Base-by-base conservation (phyloP, 75 land plant genomes). In the Pseudotsuga menziesii region DNA sequence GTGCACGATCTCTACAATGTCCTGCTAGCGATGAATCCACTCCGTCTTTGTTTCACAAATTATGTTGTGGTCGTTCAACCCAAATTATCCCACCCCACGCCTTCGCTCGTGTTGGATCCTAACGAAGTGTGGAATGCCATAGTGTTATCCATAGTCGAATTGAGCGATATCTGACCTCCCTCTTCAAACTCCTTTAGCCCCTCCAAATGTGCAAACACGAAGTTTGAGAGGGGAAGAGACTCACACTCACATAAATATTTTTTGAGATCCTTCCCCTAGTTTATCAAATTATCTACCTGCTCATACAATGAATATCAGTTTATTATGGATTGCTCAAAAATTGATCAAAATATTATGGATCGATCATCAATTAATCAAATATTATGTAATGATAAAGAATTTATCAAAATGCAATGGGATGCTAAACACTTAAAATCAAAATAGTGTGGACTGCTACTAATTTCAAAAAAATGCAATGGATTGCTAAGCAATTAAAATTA, bases 51-150 rank as follows among this genome's bases (percentile, higher is more conserved):
- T 58, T 56, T 74, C 75, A 74, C 75, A 56, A 74, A 74, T 55
- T 74, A 59, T 17, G 63, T 74, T 25, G 74, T 73, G 16, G 74
- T 57, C 17, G 74, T 73, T n/a, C 63, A 74, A n/a, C 56, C 35
- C 23, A 74, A 23, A 5, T 1, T 74, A 12, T 23, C 17, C 9
- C 59, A 48, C 6, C 62, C 75, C 35, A 56, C 59, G 32, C 56
- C 58, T 16, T n/a, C 75, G 36, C 75, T 55, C 27, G n/a, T 32
- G 16, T 59, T 56, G 0, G 75, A 74, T 27, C 35, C 29, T 14
- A 32, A 74, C n/a, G 75, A 74, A 26, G 75, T 74, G 20, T 19
- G 61, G 12, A 55, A 60, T 20, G 63, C 22, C 23, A 74, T 32
- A 7, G 27, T 56, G 62, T 56, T 56, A 20, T 74, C 59, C 58